Conservation (phyloP, 768 basidiomycete species). For the Pseudohyphozyma bogoriensis region DNA sequence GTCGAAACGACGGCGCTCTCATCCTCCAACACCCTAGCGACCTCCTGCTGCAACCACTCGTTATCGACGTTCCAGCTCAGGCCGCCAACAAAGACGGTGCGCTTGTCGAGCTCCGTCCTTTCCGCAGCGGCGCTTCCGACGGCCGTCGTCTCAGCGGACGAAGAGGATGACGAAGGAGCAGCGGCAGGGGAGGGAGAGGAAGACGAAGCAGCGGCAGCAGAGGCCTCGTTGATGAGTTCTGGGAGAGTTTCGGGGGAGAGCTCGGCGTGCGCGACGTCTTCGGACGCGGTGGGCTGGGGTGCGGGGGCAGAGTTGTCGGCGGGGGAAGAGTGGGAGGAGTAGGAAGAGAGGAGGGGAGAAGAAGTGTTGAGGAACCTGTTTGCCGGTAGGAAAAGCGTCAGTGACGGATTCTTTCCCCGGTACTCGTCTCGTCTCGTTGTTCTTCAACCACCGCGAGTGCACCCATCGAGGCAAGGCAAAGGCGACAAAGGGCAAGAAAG, state of each 20-base stretch:
- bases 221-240: not conserved
- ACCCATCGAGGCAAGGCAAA: no score
- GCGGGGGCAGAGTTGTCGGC: not conserved
- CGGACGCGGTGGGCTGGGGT: not conserved
- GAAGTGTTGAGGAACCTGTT: no score
- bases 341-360: no score
- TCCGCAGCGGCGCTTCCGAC: not conserved
- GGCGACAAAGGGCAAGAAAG: no score
- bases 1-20: conserved; percentile 38
- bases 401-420: no score
- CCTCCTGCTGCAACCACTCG: conserved; percentile 85
- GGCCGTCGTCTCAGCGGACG: not conserved
- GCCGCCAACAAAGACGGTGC: conserved; percentile 78
- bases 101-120: conserved; percentile 43
- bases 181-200: not conserved
- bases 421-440: no score
- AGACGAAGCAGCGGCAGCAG: not conserved
- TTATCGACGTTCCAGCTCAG: conserved; percentile 95
- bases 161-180: not conserved
- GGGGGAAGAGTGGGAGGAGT: no score
- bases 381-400: no score
- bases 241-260: not conserved
- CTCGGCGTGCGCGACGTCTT: not conserved
- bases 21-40: conserved; percentile 69
- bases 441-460: no score